These are phyloP conservation scores for Paecilomyces sp. DNA, from an alignment of 2,329 filamentous ascomycete genomes.

Conservation along the genomic window DNA sequence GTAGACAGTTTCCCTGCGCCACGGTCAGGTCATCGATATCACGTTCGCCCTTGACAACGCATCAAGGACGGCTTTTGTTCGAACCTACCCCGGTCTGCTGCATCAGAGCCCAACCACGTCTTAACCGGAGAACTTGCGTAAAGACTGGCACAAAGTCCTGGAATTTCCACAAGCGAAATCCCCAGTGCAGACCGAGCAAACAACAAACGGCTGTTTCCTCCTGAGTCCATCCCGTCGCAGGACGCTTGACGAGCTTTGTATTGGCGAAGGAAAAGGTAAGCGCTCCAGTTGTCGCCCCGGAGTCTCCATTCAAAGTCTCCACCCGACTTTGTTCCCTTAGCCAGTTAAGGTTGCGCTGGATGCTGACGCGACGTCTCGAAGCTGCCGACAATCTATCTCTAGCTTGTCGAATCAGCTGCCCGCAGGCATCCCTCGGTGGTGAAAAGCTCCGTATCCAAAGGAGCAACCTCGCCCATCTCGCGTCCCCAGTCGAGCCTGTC, in stretches of 20 bases:
- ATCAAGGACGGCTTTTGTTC: conserved; percentile 29
- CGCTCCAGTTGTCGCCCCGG: conserved; percentile 14
- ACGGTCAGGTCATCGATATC: conserved; percentile 17
- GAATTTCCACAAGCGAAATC: conserved; percentile 18
- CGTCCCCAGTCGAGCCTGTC: not conserved
- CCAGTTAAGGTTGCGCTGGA: conserved; percentile 32
- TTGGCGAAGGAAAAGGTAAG: conserved; percentile 22
- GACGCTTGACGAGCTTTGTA: conserved; percentile 7
- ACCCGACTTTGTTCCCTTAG: conserved; percentile 6
- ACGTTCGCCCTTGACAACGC: conserved; percentile 32
- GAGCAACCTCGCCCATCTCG: not conserved
- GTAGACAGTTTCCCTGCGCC: conserved; percentile 18
- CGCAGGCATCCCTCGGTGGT: conserved; percentile 9
- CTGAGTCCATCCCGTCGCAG: conserved; percentile 1
- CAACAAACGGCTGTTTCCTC: conserved; percentile 5
- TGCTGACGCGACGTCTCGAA: conserved; percentile 34
- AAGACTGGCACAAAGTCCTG: conserved; percentile 24
- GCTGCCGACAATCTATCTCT: conserved; percentile 30
- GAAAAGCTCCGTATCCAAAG: not conserved
- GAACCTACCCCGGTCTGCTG: conserved; percentile 31
- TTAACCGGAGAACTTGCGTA: conserved; percentile 23
- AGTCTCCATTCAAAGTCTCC: conserved; percentile 13
- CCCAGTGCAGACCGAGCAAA: conserved; percentile 11
- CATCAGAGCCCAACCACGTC: conserved; percentile 41
- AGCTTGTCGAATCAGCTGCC: conserved; percentile 36